These are phyloP conservation scores for Gossypium australe DNA, from an alignment of 345 rosid genomes.

Conservation along the genomic window DNA sequence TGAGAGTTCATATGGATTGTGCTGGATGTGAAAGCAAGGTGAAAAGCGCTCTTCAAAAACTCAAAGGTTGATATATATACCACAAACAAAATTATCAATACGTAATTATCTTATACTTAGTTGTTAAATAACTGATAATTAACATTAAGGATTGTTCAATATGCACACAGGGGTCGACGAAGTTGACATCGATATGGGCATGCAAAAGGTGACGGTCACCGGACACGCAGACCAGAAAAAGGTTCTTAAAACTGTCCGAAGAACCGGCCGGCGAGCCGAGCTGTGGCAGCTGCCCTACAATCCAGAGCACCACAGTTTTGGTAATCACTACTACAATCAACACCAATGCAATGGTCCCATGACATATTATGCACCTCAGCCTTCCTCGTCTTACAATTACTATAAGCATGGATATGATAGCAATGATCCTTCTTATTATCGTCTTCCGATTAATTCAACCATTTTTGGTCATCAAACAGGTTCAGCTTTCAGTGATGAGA, in stretches of 20 bases:
- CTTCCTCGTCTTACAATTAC: conserved; percentile 74
- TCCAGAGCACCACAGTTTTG: conserved; percentile 34
- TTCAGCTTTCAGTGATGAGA: conserved; percentile 75
- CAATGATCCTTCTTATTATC: conserved; percentile 39
- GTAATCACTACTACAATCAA: conserved; percentile 36
- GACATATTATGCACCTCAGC: conserved; percentile 42
- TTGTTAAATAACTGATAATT: not conserved
- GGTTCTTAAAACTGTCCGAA: conserved; percentile 60
- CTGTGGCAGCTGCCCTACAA: conserved; percentile 78
- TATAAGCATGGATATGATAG: conserved; percentile 78
- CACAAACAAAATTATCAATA: not conserved
- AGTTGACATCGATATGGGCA: conserved; percentile 59
- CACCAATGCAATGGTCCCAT: conserved; percentile 59
- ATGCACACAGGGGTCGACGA: conserved; percentile 55
- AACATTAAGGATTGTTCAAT: not conserved
- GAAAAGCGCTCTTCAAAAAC: conserved; percentile 48
- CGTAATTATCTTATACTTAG: no score
- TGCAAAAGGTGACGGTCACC: conserved; percentile 76
- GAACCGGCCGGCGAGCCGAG: conserved; percentile 77
- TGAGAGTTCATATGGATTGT: conserved; percentile 90
- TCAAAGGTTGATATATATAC: conserved; percentile 41
- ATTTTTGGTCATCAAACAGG: conserved; percentile 54
- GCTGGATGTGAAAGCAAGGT: conserved; percentile 76
- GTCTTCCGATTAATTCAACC: conserved; percentile 39
- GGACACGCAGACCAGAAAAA: conserved; percentile 83